A percentile compares a stretch with the other conserved stretches of the same genome.
These are phyloP conservation scores for Plasmodium adleri DNA, from an alignment of 169 alveolate species.

Conservation along the genomic window DNA sequence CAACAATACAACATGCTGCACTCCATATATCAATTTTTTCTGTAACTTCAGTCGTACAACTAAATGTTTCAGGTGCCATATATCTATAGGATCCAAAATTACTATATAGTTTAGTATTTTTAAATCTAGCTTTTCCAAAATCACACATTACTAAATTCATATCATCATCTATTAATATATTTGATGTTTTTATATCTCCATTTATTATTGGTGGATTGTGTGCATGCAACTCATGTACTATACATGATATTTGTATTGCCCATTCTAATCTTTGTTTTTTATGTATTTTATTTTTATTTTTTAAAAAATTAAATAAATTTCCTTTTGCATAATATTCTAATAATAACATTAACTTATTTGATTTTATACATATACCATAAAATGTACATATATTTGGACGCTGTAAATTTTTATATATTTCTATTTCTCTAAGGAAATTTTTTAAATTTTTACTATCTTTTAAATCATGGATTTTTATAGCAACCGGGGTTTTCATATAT, in stretches of 20 bases:
- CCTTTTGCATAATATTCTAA: constrained; percentile 70
- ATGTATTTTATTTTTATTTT: constrained; percentile 68
- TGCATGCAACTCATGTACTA: constrained; percentile 58
- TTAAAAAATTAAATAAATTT: constrained; percentile 67
- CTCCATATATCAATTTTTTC: constrained; percentile 76
- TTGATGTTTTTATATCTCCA: constrained; percentile 77
- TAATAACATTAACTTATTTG: constrained; percentile 56
- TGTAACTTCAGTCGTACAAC: constrained; percentile 56
- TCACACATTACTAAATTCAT: constrained; percentile 75
- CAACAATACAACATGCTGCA: constrained; percentile 64
- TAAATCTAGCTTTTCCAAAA: constrained; percentile 75
- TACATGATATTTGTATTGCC: constrained; percentile 44
- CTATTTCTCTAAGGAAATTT: constrained; percentile 74
- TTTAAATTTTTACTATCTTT: constrained; percentile 63
- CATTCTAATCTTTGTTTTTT: constrained; percentile 65
- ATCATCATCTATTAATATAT: constrained; percentile 59
- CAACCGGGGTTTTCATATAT: constrained; percentile 45
- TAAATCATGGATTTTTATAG: constrained; percentile 69
- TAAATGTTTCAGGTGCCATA: constrained; percentile 77
- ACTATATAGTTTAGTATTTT: constrained; percentile 59
- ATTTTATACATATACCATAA: constrained; percentile 67
- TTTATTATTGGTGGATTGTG: constrained; percentile 73
- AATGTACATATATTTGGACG: constrained; percentile 53
- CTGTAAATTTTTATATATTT: constrained; percentile 73
- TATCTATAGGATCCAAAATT: constrained; percentile 76